Evolutionary conservation across 768 basidiomycete genomes (phyloP).

Genomic region (Chalciporus pseudorubinellus): DNA sequence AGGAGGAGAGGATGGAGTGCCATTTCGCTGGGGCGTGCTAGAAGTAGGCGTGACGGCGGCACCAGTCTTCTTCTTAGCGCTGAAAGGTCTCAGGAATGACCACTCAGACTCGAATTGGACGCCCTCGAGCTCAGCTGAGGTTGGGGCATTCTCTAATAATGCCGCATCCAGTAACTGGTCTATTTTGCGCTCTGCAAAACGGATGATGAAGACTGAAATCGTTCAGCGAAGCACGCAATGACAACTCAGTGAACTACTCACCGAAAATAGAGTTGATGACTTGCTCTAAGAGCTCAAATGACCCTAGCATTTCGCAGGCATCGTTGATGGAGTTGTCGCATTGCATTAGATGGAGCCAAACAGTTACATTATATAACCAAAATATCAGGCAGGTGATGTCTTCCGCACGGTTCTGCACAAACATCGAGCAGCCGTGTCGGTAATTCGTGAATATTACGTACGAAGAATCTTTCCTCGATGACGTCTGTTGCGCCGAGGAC

Average conservation of each 20-base stretch:
- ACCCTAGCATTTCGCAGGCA: conserved; percentile 79
- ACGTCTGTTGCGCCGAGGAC: conserved; percentile 87
- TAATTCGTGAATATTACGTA: conserved; percentile 42
- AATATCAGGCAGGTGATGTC: conserved; percentile 86
- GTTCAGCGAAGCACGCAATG: conserved; percentile 2
- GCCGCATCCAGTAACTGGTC: conserved; percentile 82
- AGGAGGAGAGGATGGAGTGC: conserved; percentile 47
- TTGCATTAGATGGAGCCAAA: conserved; percentile 88
- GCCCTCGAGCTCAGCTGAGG: conserved; percentile 74
- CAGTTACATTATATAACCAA: conserved; percentile 90
- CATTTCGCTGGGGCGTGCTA: conserved; percentile 33
- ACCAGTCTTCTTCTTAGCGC: conserved; percentile 52
- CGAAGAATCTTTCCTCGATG: conserved; percentile 91
- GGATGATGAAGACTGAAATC: conserved; percentile 84
- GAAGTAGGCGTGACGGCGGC: conserved; percentile 25
- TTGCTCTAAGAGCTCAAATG: conserved; percentile 86
- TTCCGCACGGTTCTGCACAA: conserved; percentile 68
- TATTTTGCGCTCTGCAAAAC: conserved; percentile 85
- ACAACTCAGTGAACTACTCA: conserved; percentile 32
- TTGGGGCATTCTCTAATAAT: conserved; percentile 77
- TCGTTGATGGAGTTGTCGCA: conserved; percentile 78
- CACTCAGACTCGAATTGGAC: conserved; percentile 97
- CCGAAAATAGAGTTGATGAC: conserved; percentile 94
- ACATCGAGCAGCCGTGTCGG: conserved; percentile 10
- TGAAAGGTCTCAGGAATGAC: conserved; percentile 81